Percentiles rank a stretch among this genome's conserved stretches.
Evolutionary conservation across 2,329 filamentous ascomycete species (phyloP).

Genomic region (Fusarium proliferatum): DNA sequence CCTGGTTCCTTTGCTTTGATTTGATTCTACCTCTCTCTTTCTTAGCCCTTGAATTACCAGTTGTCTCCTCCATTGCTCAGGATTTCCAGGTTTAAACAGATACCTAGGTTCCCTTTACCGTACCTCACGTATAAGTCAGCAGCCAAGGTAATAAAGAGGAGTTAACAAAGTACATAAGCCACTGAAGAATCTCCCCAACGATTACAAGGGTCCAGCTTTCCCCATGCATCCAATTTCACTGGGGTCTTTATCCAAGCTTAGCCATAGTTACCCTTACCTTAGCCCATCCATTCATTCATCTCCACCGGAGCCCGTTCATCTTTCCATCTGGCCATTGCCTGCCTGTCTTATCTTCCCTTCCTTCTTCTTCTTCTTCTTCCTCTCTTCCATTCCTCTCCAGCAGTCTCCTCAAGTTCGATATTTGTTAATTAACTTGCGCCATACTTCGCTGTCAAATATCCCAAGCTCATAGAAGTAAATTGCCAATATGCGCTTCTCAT

Average conservation of each 20-base stretch:
- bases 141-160: conserved; percentile 10
- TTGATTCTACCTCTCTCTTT: not conserved
- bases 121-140: not conserved
- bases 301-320: conserved; percentile 37
- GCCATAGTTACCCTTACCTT: not conserved
- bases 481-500: conserved; percentile 68
- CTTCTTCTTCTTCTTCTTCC: conserved; percentile 3
- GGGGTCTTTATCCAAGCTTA: conserved; percentile 34
- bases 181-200: conserved; percentile 38
- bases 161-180: conserved; percentile 7
- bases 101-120: not conserved
- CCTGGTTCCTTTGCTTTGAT: not conserved
- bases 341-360: conserved; percentile 22
- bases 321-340: conserved; percentile 23
- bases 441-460: not conserved
- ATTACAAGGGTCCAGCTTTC: conserved; percentile 42
- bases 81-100: not conserved
- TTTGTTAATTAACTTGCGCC: conserved; percentile 6
- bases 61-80: not conserved
- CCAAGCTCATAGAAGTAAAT: not conserved
- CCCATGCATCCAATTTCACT: conserved; percentile 38
- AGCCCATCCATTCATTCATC: conserved; percentile 31
- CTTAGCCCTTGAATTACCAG: not conserved
- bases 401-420: conserved; percentile 8
- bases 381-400: conserved; percentile 15